Evolutionary conservation across 2,329 filamentous ascomycete species (phyloP).

Genomic region (Pseudogymnoascus sp.): DNA sequence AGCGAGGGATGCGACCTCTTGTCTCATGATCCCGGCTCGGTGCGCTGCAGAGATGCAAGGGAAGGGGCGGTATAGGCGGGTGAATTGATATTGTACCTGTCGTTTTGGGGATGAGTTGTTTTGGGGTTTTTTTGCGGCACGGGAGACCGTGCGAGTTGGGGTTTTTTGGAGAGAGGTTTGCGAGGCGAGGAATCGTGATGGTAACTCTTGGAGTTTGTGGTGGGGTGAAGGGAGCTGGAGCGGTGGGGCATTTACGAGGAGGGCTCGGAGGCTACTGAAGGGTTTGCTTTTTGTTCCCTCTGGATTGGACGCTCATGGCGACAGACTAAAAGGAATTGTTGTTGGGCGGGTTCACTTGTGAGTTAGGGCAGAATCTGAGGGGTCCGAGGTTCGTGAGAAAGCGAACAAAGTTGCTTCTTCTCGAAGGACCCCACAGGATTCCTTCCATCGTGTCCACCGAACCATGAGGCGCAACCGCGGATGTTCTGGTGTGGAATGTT

Average conservation of each 20-base stretch:
- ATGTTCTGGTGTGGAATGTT: background rate
- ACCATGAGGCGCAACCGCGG: conserved; percentile 11
- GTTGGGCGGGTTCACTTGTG: background rate
- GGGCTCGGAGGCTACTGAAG: background rate
- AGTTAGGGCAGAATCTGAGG: background rate
- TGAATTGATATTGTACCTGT: background rate
- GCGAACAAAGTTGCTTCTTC: background rate
- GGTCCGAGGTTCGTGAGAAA: background rate
- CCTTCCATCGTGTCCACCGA: conserved; percentile 9
- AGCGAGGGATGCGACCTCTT: background rate
- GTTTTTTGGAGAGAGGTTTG: background rate
- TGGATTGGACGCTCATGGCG: background rate
- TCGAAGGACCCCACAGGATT: background rate
- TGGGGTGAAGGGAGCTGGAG: background rate
- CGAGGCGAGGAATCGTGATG: background rate
- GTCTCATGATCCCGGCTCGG: conserved; percentile 3
- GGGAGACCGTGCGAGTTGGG: background rate
- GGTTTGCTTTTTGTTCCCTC: background rate
- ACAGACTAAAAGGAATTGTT: background rate
- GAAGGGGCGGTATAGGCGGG: background rate
- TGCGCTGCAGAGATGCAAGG: background rate
- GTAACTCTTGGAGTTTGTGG: background rate
- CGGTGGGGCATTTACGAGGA: background rate
- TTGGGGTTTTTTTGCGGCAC: background rate
- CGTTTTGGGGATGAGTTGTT: background rate